phyloP scores from a whole-genome alignment of 768 basidiomycete genomes.

The Sarcodon sp. region DNA sequence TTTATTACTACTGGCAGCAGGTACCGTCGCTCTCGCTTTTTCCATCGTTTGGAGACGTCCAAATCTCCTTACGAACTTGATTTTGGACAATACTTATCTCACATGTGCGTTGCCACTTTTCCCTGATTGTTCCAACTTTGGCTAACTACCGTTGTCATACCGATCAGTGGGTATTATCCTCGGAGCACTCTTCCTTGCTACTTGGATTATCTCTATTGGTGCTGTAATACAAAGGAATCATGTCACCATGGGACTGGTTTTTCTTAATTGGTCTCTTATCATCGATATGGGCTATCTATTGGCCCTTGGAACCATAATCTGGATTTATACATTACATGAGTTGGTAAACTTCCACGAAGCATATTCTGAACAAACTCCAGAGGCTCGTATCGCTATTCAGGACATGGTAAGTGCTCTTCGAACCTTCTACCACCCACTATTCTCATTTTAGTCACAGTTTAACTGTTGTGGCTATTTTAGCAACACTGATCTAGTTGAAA shows the following conservation, averaged over 20 bases:
- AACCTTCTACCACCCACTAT: not conserved
- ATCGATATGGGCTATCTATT: conserved; percentile 47
- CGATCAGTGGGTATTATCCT: conserved; percentile 55
- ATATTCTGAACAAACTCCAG: conserved; percentile 35
- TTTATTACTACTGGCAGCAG: conserved; percentile 57
- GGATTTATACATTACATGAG: conserved; percentile 73
- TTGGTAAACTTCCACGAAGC: conserved; percentile 49
- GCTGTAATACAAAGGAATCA: conserved; percentile 63
- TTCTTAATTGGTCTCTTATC: conserved; percentile 68
- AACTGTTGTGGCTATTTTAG: conserved; percentile 81
- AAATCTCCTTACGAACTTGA: conserved; percentile 63
- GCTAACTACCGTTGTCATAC: not conserved
- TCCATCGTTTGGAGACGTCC: conserved; percentile 61
- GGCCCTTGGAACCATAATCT: conserved; percentile 59
- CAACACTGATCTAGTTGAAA: conserved; percentile 40
- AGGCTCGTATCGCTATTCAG: conserved; percentile 48
- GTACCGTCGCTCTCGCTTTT: conserved; percentile 47
- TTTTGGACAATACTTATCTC: conserved; percentile 43
- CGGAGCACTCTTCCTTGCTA: conserved; percentile 52
- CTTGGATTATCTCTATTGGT: conserved; percentile 57
- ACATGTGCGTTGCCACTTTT: conserved; percentile 31
- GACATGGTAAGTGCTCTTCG: conserved; percentile 41
- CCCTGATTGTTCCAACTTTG: not conserved
- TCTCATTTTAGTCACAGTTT: conserved; percentile 30
- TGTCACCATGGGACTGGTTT: conserved; percentile 53